A percentile compares a stretch with the other conserved stretches of the same genome.
These are phyloP conservation scores for Malassezia sympodialis DNA, from an alignment of 1,284 basidiomycete species.

Conservation along the genomic window DNA sequence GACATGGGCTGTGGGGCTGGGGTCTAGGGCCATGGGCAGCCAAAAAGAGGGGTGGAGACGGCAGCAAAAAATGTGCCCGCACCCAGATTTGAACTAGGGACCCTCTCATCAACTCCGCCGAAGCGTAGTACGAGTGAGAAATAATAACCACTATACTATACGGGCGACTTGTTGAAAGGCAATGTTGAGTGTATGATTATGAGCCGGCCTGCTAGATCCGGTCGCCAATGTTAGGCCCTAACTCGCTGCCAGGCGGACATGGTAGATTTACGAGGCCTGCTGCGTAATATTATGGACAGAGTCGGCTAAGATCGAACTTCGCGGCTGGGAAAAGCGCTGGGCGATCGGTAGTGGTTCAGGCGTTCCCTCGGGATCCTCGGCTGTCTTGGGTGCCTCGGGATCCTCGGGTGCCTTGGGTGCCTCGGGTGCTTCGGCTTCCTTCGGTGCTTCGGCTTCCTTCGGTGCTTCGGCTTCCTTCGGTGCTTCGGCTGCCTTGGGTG, in stretches of 20 bases:
- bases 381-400: no score
- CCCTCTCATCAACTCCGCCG: conserved; percentile 16
- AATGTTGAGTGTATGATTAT: not conserved
- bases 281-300: not conserved
- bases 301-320: conserved; percentile 1
- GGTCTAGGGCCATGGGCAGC: no score
- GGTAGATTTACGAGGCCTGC: not conserved
- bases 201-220: not conserved
- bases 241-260: no score
- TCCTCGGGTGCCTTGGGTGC: not conserved
- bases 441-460: no score
- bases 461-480: no score
- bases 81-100: conserved; percentile 18
- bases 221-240: not conserved
- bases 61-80: conserved; percentile 12
- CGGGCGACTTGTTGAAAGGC: not conserved
- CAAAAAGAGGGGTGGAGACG: not conserved
- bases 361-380: no score
- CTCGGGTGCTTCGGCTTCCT: not conserved
- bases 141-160: conserved; percentile 19
- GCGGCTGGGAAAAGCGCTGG: conserved; percentile 5
- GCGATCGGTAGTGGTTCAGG: conserved; percentile 1
- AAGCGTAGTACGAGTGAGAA: conserved; percentile 17
- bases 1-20: not conserved
- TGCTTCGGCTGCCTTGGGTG: no score